phyloP scores from a whole-genome alignment of 768 basidiomycete genomes.

The Ephemerocybe angulata region DNA sequence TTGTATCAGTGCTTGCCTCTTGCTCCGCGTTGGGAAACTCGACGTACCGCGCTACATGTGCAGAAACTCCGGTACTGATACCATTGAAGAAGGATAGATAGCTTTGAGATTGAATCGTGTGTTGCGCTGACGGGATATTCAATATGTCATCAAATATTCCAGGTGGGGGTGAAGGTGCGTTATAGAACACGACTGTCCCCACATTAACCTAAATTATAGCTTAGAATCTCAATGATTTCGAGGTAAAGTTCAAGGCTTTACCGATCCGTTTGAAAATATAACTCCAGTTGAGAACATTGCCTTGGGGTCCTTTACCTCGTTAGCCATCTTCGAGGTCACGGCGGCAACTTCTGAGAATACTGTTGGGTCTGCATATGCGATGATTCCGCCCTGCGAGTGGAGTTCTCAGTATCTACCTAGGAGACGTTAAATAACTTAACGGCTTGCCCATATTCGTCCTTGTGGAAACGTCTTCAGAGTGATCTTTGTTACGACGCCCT shows the following conservation, averaged over 20 bases:
- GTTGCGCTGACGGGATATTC: constrained; percentile 34
- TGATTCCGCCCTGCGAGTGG: constrained; percentile 46
- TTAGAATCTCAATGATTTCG: not conserved
- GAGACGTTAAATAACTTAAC: not conserved
- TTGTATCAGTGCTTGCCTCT: no score
- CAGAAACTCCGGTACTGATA: constrained; percentile 30
- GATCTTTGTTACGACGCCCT: constrained; percentile 61
- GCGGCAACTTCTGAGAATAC: constrained; percentile 23
- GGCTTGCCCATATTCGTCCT: constrained; percentile 51
- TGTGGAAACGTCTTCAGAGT: constrained; percentile 53
- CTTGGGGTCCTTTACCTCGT: constrained; percentile 47
- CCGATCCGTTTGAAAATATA: constrained; percentile 32
- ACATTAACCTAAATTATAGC: constrained; percentile 10
- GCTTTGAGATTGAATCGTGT: constrained; percentile 37
- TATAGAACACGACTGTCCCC: constrained; percentile 50
- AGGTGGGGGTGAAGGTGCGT: constrained; percentile 45
- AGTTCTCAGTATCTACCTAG: not conserved
- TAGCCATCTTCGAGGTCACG: constrained; percentile 40
- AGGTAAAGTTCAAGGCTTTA: constrained; percentile 17
- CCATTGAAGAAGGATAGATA: constrained; percentile 39
- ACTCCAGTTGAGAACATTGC: constrained; percentile 47
- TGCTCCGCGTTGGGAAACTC: no score
- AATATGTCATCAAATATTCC: constrained; percentile 53
- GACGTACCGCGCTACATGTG: constrained; percentile 23
- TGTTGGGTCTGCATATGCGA: constrained; percentile 25